Evolutionary conservation across 139 green algal genomes (phyloP).

Genomic region (Asterochloris sp.): DNA sequence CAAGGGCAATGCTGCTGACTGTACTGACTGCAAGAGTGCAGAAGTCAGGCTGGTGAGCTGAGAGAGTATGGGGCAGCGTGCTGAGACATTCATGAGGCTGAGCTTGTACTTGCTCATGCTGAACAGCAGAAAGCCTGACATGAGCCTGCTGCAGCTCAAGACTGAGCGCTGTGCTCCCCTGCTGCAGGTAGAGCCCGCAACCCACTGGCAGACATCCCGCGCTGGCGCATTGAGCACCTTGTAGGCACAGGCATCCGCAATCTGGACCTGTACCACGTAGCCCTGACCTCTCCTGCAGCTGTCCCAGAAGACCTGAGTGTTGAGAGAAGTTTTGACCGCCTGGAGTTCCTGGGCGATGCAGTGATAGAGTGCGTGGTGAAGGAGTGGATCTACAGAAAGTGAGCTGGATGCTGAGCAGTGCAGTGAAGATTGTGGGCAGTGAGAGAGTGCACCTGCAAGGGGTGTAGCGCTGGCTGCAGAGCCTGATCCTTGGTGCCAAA

Average conservation of each 20-base stretch:
- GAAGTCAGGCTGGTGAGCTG: background rate
- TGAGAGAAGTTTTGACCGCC: conserved; percentile 29
- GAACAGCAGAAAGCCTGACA: background rate
- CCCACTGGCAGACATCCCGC: conserved; percentile 33
- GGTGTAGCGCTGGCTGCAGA: background rate
- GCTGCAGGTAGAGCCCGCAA: conserved; percentile 15
- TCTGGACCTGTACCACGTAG: conserved; percentile 33
- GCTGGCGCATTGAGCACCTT: conserved; percentile 36
- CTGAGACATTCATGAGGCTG: no score
- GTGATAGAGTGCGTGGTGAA: conserved; percentile 30
- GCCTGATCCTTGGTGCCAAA: background rate
- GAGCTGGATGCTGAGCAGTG: background rate
- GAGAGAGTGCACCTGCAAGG: background rate
- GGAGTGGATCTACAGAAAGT: conserved; percentile 12
- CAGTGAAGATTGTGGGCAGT: background rate
- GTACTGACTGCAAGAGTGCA: background rate
- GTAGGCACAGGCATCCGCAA: conserved; percentile 15
- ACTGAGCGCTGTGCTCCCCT: background rate
- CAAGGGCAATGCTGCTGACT: background rate
- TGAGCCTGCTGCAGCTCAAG: background rate
- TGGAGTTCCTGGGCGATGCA: conserved; percentile 47
- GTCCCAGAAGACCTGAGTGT: conserved; percentile 16
- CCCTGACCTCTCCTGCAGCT: conserved; percentile 31
- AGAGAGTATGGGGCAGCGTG: background rate
- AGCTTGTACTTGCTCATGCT: no score